Conservation (phyloP, 257 asterid genomes). For the Thymus quinquecostatus region DNA sequence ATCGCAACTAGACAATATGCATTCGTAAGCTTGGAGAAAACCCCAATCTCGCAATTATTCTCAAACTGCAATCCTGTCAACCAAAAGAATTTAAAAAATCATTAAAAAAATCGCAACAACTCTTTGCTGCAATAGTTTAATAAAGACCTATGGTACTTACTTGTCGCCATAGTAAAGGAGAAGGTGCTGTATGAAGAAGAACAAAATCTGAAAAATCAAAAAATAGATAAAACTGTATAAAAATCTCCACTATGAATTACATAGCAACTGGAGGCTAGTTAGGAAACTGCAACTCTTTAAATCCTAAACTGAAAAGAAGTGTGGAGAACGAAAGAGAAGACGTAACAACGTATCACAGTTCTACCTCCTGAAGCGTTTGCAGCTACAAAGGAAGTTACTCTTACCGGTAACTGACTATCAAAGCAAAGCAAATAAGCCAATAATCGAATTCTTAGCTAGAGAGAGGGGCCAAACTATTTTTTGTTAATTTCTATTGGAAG, state of each 20-base stretch:
- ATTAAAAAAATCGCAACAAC: not conserved
- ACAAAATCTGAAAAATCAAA: not conserved
- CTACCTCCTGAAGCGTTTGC: not conserved
- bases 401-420: not conserved
- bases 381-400: not conserved
- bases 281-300: no score
- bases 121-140: not conserved
- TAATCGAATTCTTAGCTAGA: not conserved
- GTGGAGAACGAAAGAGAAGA: no score
- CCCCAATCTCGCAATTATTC: slow-evolving; percentile 89
- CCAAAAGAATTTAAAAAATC: not conserved
- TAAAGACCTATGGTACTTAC: slow-evolving; percentile 8
- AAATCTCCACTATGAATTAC: not conserved
- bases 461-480: no score
- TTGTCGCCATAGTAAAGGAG: slow-evolving; percentile 32
- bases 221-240: not conserved
- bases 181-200: not conserved
- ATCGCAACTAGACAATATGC: slow-evolving; percentile 93
- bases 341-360: not conserved
- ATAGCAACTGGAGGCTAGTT: no score
- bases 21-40: slow-evolving; percentile 89
- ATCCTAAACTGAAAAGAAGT: no score
- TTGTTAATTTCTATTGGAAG: no score
- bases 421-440: not conserved
- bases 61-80: slow-evolving; percentile 81